These are phyloP conservation scores for Pyrenophora graminea DNA, from an alignment of 2,329 filamentous ascomycete species.

Conservation along the genomic window DNA sequence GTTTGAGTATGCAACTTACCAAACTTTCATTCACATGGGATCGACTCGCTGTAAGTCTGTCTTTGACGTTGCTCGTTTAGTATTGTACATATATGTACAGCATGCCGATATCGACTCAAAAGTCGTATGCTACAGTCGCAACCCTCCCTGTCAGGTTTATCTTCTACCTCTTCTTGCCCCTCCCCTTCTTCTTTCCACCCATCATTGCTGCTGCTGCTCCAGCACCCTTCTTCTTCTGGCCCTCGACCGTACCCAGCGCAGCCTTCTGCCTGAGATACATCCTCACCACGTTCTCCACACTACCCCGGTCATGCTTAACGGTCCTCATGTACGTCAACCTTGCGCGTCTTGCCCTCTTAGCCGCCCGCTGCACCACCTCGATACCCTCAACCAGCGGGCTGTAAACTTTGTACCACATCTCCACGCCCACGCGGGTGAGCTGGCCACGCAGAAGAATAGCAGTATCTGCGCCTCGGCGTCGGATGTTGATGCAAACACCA, in stretches of 20 bases:
- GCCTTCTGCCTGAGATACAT: constrained; percentile 45
- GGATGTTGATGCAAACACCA: constrained; percentile 85
- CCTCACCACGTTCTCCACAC: constrained; percentile 46
- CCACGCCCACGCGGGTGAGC: constrained; percentile 82
- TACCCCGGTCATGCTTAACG: constrained; percentile 45
- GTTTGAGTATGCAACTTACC: background rate
- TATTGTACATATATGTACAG: constrained; percentile 16
- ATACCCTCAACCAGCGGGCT: constrained; percentile 86
- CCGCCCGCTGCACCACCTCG: constrained; percentile 85
- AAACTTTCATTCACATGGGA: background rate
- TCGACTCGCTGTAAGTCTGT: background rate
- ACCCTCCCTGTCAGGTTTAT: background rate
- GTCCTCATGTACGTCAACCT: constrained; percentile 85
- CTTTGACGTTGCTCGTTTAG: constrained; percentile 3
- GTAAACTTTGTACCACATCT: constrained; percentile 98
- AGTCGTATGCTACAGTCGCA: background rate
- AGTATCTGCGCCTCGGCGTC: constrained; percentile 82
- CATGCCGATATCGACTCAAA: background rate
- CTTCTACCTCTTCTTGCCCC: constrained; percentile 38
- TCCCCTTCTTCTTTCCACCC: constrained; percentile 38
- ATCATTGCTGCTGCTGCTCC: constrained; percentile 24
- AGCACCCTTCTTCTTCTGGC: constrained; percentile 34
- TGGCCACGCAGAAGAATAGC: constrained; percentile 85
- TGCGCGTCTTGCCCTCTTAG: constrained; percentile 84
- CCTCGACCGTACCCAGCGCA: constrained; percentile 38